Evolutionary conservation across 2,329 filamentous ascomycete genomes (phyloP), one percentile per base, ranked within the genome.

Genomic region (Monilinia aucupariae): DNA sequence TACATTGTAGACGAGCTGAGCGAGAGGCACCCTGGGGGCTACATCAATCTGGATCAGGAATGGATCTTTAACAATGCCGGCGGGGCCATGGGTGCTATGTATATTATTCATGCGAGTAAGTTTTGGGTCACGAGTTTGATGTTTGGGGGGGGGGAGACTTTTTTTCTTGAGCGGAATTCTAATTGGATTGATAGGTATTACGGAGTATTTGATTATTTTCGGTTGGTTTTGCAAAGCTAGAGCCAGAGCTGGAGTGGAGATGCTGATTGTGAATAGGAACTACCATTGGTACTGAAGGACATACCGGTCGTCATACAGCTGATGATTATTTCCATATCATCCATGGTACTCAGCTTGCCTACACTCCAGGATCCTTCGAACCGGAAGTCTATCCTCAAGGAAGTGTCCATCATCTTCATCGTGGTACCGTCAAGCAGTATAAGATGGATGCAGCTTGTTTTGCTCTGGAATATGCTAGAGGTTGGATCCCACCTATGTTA

Each of bases 321-420:
- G 90, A 96, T 77, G 92, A 96, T 80, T 96, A 94, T 81, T 96
- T 96, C 82, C 85, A 92, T 81, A 96, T 96, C 80, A 81, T 96
- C 39, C 80, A 80, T 41, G 92, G 92, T 70, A 85, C 86, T 70
- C 87, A 96, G 77, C 81, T 85, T 71, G 89, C 91, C 68, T 92
- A 91, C 79, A 81, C 84, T 5, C 84, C 87, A 2, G 88, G 88
- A 68, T 74, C 80, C 67, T 90, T 85, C 75, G 80, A 83, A 74
- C 79, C 86, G 41, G 88, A 91, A 76, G 77, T 89, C 66, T 93
- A 91, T 78, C 80, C 83, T 0, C 76, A 83, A 61, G 90, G 90
- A 45, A 81, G 77, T 70, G 82, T 91, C 68, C 88, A 94, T 78
- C 86, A 90, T 79, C 80, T 93, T 69, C 80, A 71, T 67, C 83